phyloP scores from a whole-genome alignment of 106 monocot species.

The Dioscorea dumetorum region DNA sequence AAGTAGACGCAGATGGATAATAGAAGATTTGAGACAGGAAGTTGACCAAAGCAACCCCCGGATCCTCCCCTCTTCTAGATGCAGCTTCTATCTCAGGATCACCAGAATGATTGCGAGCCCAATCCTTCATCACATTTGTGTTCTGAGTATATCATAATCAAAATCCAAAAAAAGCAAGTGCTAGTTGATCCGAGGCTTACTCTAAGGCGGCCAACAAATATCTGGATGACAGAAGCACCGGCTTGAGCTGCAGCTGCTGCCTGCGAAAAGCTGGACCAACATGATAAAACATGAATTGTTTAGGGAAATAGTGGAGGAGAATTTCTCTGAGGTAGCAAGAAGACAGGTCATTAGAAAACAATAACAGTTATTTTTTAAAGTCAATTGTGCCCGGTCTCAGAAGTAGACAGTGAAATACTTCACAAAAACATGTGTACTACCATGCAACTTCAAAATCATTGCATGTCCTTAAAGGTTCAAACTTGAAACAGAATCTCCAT shows the following conservation, averaged over 20 bases:
- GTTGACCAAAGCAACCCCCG: constrained; percentile 81
- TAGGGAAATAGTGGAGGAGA: no score
- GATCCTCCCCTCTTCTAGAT: constrained; percentile 69
- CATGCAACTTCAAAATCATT: no score
- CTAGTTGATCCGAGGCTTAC: constrained; percentile 22
- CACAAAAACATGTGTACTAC: no score
- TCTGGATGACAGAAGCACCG: constrained; percentile 96
- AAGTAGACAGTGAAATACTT: no score
- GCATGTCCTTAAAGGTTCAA: no score
- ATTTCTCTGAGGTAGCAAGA: no score
- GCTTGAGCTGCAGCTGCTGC: constrained; percentile 99
- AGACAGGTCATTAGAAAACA: no score
- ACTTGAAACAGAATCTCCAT: no score
- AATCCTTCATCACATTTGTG: constrained; percentile 45
- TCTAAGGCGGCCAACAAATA: constrained; percentile 96
- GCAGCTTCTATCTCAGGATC: constrained; percentile 90
- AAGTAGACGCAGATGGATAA: neutral
- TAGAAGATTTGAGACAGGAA: neutral
- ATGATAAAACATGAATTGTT: no score
- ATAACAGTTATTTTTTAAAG: no score
- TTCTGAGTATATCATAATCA: neutral
- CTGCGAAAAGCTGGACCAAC: constrained; percentile 68
- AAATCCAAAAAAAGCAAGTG: neutral
- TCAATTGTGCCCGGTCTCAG: no score
- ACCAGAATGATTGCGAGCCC: constrained; percentile 89